A percentile compares a stretch with the other conserved stretches of the same genome.
phyloP scores from a whole-genome alignment of 2,329 filamentous ascomycete genomes.

The Talaromyces sp. region DNA sequence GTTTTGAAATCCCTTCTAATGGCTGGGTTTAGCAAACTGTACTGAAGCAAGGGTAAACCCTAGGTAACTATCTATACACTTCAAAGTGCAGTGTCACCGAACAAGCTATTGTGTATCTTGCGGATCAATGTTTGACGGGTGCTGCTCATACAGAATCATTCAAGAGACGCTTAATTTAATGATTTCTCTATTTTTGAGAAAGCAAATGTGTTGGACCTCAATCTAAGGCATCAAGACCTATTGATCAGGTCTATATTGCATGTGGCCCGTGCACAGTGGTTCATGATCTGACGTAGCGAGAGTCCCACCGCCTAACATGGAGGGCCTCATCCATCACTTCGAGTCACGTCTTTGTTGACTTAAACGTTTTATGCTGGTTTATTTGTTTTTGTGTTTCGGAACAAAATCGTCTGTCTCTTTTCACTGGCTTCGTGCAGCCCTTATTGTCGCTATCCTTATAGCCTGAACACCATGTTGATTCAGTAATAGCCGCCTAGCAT shows the following conservation, averaged over 20 bases:
- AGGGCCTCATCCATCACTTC: neutral
- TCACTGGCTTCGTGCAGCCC: too few species aligned
- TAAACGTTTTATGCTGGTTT: too few species aligned
- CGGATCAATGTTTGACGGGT: neutral
- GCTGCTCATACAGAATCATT: neutral
- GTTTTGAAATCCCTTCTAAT: neutral
- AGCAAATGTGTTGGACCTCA: neutral
- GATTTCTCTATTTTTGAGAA: neutral
- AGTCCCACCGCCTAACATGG: neutral
- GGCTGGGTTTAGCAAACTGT: neutral
- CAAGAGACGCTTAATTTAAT: neutral
- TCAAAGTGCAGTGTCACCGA: neutral
- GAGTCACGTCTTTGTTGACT: neutral
- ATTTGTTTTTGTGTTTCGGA: neutral
- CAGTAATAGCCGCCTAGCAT: conserved; percentile 36
- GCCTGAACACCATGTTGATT: conserved; percentile 28
- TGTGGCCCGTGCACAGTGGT: conserved; percentile 14
- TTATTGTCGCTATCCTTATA: conserved; percentile 3
- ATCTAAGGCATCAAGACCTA: neutral
- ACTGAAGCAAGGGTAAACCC: neutral
- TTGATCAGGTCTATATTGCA: neutral
- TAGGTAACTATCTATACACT: neutral
- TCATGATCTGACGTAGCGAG: conserved; percentile 20
- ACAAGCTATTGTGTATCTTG: neutral
- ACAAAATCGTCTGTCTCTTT: too few species aligned